A percentile compares a stretch with the other conserved stretches of the same genome.
Evolutionary conservation across 495 filamentous ascomycete genomes (phyloP).

Genomic region (Achaetomiella virescens): DNA sequence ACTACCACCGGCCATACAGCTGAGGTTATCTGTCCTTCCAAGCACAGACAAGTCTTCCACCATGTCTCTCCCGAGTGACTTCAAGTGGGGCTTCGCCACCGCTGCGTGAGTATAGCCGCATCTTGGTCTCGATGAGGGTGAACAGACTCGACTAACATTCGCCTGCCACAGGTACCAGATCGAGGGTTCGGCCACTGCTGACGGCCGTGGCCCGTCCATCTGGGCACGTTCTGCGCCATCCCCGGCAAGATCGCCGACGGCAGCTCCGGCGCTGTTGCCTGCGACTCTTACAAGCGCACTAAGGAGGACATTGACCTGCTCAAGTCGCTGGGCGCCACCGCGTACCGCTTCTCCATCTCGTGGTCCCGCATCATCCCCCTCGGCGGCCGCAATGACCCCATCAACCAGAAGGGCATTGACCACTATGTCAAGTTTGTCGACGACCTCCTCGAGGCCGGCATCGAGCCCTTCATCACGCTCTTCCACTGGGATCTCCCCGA

Average conservation of each 20-base stretch:
- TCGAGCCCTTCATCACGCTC: slow-evolving; percentile 55
- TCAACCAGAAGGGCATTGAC: slow-evolving; percentile 54
- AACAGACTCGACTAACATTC: not conserved
- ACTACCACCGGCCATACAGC: no score
- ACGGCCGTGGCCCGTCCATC: slow-evolving; percentile 67
- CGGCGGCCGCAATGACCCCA: slow-evolving; percentile 54
- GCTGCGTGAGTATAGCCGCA: slow-evolving; percentile 50
- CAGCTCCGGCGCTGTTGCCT: slow-evolving; percentile 61
- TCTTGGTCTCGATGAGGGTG: not conserved
- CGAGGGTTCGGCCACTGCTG: slow-evolving; percentile 59
- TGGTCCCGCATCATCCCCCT: slow-evolving; percentile 69
- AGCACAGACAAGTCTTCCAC: slow-evolving; percentile 11
- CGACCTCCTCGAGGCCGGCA: slow-evolving; percentile 53
- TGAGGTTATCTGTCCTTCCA: not conserved
- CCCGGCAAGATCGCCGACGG: slow-evolving; percentile 70
- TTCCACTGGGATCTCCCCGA: slow-evolving; percentile 62
- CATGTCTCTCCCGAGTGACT: slow-evolving; percentile 62
- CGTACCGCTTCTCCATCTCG: slow-evolving; percentile 71
- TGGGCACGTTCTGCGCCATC: slow-evolving; percentile 69
- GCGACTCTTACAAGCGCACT: slow-evolving; percentile 70
- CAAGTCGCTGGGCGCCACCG: slow-evolving; percentile 56
- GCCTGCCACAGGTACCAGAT: slow-evolving; percentile 58
- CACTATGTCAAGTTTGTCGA: slow-evolving; percentile 58
- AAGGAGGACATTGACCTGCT: slow-evolving; percentile 67
- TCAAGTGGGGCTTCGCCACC: slow-evolving; percentile 79